Evolutionary conservation across 352 stramenopile species (phyloP).

Genomic region (Achlya hypogyna): DNA sequence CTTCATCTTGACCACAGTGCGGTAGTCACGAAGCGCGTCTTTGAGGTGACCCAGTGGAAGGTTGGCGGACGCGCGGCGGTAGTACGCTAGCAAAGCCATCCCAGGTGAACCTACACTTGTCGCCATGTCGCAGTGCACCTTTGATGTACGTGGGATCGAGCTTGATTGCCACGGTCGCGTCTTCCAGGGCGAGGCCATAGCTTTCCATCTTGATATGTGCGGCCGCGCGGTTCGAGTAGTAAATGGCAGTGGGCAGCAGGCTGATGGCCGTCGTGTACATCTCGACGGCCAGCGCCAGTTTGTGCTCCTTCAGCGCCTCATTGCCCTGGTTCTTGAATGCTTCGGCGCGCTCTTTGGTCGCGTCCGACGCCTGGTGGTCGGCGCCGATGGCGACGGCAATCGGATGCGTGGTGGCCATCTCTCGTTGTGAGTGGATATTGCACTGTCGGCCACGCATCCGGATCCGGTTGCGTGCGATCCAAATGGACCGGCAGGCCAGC

Average conservation of each 20-base stretch:
- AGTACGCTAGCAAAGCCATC: constrained; percentile 76
- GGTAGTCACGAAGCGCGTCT: constrained; percentile 96
- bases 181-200: constrained; percentile 95
- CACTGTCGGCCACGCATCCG: not conserved
- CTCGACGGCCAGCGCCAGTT: constrained; percentile 71
- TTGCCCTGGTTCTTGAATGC: constrained; percentile 83
- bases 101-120: not conserved
- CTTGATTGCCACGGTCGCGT: constrained; percentile 91
- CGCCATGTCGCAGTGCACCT: constrained; percentile 29
- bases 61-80: constrained; percentile 93
- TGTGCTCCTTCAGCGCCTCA: constrained; percentile 64
- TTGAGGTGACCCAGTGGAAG: constrained; percentile 96
- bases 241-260: constrained; percentile 83
- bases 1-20: constrained; percentile 91
- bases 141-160: constrained; percentile 95
- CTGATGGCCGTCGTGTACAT: constrained; percentile 87
- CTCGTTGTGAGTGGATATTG: not conserved
- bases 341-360: constrained; percentile 42
- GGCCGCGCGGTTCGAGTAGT: constrained; percentile 92
- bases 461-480: not conserved
- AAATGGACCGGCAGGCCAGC: not conserved
- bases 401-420: not conserved
- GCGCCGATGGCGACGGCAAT: constrained; percentile 25
- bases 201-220: constrained; percentile 98
- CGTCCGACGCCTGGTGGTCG: constrained; percentile 48